phyloP scores from a whole-genome alignment of 2,329 filamentous ascomycete species.

The Keithomyces neogunnii region DNA sequence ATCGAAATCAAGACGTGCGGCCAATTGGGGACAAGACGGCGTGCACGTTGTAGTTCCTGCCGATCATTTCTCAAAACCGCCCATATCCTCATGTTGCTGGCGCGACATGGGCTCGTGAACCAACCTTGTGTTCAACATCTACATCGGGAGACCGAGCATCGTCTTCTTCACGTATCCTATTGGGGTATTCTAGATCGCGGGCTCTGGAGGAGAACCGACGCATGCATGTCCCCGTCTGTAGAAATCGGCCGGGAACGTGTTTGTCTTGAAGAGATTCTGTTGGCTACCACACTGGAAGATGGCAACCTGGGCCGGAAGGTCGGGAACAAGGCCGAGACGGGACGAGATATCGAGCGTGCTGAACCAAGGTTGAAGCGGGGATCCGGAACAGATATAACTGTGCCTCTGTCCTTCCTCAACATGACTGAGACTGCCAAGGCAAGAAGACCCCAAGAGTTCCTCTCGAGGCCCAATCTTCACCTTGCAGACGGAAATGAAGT shows the following conservation, averaged over 20 bases:
- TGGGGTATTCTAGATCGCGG: no score
- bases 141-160: background rate
- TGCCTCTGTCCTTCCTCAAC: background rate
- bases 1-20: background rate
- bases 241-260: background rate
- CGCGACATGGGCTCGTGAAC: background rate
- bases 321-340: background rate
- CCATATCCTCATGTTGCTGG: background rate
- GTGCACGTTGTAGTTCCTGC: background rate
- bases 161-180: no score
- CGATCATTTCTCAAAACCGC: background rate
- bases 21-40: background rate
- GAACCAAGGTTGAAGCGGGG: background rate
- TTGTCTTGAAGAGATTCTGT: background rate
- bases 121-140: background rate
- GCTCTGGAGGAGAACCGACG: no score
- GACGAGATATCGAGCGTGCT: background rate
- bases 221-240: background rate
- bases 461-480: background rate
- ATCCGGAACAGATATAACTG: background rate
- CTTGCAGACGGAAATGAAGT: slow-evolving; percentile 2
- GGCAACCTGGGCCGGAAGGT: background rate
- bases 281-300: background rate
- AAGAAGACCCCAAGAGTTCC: background rate
- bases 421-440: background rate